Base-by-base conservation (phyloP, 2,329 filamentous ascomycete genomes). In the Zymoseptoria pseudotritici region DNA sequence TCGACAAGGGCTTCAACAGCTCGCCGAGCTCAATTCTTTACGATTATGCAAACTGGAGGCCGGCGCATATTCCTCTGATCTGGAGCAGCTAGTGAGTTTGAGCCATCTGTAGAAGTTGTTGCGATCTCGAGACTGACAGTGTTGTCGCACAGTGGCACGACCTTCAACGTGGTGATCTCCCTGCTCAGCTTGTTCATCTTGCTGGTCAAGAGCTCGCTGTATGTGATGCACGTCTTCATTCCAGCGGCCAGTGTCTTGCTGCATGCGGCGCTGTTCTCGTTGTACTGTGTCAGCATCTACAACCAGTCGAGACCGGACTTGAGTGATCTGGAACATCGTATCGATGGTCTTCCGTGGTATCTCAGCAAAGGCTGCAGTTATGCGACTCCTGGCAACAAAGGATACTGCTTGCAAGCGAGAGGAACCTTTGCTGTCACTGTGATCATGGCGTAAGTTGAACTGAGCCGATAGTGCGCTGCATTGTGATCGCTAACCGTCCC, bases 131-230 rank as follows among this genome's bases (percentile, higher is more conserved):
- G 13, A 59, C 61, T 65, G 59, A 64, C 54, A n/a, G 26, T 54
- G 8, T 19, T 19, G 29, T 70, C 36, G 13, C 17, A 46, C 36
- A 92, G 89, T 58, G 78, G 90, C 63, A 91, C 89, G 54, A 80
- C 87, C 66, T 90, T 83, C 76, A 91, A 92, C 70, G 84, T 91
- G 66, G 86, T 87, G 70, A 87, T 91, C 66, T 87, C 88, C 46
- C 82, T 93, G 65, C 78, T 91, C 57, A 86, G 85, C 60, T 86
- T 89, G 72, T 93, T 93, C 78, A 80, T 91, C 71, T 82, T 90
- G 63, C 81, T 92, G 52, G 78, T 81, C 72, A 91, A 91, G 78
- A 79, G 83, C 64, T 83, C 88, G 62, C 80, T 83, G 69, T 86
- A 83, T 75, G 84, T 90, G 69, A 84, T 91, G 80, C 84, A 87